Evolutionary conservation across 2,329 filamentous ascomycete species (phyloP).

Genomic region (Ascochyta viciae-villosae): DNA sequence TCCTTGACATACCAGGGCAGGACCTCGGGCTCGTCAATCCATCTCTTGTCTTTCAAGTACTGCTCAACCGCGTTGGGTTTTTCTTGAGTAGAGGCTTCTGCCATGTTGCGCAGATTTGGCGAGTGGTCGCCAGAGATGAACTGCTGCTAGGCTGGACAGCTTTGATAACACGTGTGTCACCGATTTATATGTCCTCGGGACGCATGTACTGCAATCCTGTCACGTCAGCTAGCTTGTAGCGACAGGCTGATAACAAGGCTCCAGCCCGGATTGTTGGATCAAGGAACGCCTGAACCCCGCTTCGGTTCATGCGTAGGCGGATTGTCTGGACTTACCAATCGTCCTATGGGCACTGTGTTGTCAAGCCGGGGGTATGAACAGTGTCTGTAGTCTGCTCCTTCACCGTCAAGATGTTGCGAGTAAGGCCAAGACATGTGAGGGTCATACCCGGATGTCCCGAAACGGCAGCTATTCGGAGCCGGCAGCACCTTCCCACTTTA

Average conservation of each 20-base stretch:
- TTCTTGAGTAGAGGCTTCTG: constrained; percentile 10
- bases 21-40: constrained; percentile 29
- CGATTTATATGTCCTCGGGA: background rate
- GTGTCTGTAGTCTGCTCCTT: background rate
- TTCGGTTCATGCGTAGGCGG: background rate
- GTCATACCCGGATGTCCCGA: background rate
- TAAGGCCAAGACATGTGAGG: background rate
- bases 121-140: background rate
- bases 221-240: background rate
- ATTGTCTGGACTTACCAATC: background rate
- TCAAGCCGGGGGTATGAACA: too few relatives aligned
- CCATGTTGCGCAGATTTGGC: constrained; percentile 15
- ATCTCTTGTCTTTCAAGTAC: constrained; percentile 26
- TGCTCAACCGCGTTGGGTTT: constrained; percentile 21
- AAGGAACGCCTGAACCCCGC: constrained; percentile 13
- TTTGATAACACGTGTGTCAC: background rate
- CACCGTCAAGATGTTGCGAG: background rate
- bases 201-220: background rate
- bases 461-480: constrained; percentile 12
- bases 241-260: constrained; percentile 6
- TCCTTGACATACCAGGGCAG: constrained; percentile 45
- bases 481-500: constrained; percentile 18
- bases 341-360: background rate
- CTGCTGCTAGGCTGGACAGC: background rate
- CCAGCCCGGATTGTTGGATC: background rate